Conservation (phyloP, 257 asterid species). For the Solanum pinnatisectum region DNA sequence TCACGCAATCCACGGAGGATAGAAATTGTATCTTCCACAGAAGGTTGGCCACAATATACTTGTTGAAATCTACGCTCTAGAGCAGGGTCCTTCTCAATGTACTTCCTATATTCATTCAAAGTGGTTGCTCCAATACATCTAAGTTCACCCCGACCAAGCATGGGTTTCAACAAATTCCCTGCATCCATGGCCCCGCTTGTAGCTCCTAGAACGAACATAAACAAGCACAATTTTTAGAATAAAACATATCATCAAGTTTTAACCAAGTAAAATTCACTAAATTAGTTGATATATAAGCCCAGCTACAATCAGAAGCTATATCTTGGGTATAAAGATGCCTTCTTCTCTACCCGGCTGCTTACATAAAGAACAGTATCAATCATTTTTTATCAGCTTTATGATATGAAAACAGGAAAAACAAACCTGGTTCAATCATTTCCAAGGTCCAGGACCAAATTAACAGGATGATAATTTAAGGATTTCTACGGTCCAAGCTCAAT, state of each 20-base stretch:
- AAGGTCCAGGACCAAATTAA: neutral
- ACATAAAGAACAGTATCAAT: neutral
- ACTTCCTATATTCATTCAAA: constrained; percentile 74
- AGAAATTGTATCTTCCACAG: constrained; percentile 84
- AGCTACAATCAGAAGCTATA: neutral
- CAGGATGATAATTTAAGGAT: neutral
- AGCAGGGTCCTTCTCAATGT: constrained; percentile 95
- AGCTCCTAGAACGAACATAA: constrained; percentile 44
- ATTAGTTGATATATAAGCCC: neutral
- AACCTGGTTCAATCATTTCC: neutral
- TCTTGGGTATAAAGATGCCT: neutral
- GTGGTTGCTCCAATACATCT: constrained; percentile 96
- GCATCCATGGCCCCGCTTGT: constrained; percentile 92
- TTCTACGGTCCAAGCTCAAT: neutral
- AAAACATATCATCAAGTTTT: neutral
- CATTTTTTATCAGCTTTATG: neutral
- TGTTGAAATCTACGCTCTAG: constrained; percentile 91
- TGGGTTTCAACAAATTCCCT: constrained; percentile 84
- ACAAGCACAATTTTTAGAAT: neutral
- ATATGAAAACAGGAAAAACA: neutral
- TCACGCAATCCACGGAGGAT: constrained; percentile 93
- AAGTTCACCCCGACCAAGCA: constrained; percentile 93
- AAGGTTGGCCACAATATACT: constrained; percentile 86
- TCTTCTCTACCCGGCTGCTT: neutral
- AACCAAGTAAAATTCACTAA: neutral